Percentiles rank a stretch among this genome's conserved stretches.
Conservation (phyloP, 495 filamentous ascomycete species). For the Penicillium atrosanguineum region DNA sequence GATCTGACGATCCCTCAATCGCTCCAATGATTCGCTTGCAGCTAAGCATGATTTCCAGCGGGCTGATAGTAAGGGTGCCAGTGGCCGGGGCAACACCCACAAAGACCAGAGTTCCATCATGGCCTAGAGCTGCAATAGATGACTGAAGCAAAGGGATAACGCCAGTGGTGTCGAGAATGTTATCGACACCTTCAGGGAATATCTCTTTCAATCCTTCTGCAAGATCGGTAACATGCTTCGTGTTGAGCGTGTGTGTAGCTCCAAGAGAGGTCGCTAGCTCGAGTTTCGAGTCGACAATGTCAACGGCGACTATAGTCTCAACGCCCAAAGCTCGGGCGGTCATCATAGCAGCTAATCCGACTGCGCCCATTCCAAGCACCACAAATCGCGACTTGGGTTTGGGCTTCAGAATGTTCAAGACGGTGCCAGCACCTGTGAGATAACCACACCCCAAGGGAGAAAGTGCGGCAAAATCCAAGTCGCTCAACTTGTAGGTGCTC, state of each 20-base stretch:
- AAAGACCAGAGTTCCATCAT: constrained; percentile 37
- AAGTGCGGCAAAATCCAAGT: constrained; percentile 29
- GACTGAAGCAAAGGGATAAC: constrained; percentile 29
- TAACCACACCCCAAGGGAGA: constrained; percentile 49
- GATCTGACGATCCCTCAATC: constrained; percentile 27
- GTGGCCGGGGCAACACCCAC: constrained; percentile 41
- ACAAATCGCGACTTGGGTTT: constrained; percentile 20
- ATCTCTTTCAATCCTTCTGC: constrained; percentile 21
- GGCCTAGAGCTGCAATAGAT: constrained; percentile 31
- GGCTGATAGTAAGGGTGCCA: constrained; percentile 28
- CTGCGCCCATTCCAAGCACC: constrained; percentile 42
- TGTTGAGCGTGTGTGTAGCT: constrained; percentile 41
- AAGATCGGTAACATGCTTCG: constrained; percentile 21
- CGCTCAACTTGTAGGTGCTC: constrained; percentile 7
- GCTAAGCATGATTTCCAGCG: constrained; percentile 23
- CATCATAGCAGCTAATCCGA: constrained; percentile 43
- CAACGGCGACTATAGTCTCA: constrained; percentile 39
- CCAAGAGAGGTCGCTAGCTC: constrained; percentile 40
- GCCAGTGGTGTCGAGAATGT: constrained; percentile 44
- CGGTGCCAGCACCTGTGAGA: constrained; percentile 45
- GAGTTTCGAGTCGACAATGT: constrained; percentile 40
- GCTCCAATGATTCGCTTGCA: constrained; percentile 31
- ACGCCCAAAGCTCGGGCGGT: constrained; percentile 23
- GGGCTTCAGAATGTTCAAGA: constrained; percentile 39
- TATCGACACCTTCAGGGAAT: constrained; percentile 32